Evolutionary conservation across 2,329 filamentous ascomycete species (phyloP).

Genomic region (Chaetomium sp.): DNA sequence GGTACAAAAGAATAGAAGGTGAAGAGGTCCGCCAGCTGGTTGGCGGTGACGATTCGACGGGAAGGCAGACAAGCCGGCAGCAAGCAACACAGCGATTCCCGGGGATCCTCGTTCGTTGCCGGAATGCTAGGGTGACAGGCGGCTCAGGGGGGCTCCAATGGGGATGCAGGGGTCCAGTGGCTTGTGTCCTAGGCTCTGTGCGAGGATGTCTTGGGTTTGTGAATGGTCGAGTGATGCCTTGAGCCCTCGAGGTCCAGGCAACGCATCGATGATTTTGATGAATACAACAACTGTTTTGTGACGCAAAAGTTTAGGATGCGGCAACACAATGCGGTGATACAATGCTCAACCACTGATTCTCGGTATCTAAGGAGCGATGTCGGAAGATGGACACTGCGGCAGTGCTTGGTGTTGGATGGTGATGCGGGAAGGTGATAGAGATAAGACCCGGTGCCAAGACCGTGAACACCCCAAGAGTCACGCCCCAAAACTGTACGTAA

Average conservation of each 20-base stretch:
- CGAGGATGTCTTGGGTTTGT: background rate
- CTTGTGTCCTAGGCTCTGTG: constrained; percentile 17
- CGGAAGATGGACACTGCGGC: constrained; percentile 23
- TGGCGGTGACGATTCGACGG: constrained; percentile 32
- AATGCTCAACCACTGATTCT: background rate
- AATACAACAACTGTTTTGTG: background rate
- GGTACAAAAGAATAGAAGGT: constrained; percentile 5
- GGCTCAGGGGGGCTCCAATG: constrained; percentile 28
- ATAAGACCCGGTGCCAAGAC: background rate
- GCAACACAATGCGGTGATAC: background rate
- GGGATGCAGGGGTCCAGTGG: constrained; percentile 12
- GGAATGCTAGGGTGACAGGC: constrained; percentile 20
- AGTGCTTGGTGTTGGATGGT: background rate
- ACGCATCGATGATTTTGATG: background rate
- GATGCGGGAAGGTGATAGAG: constrained; percentile 14
- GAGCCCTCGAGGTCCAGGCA: constrained; percentile 16
- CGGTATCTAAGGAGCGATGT: constrained; percentile 27
- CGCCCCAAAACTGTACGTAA: constrained; percentile 17
- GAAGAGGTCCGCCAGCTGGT: constrained; percentile 21
- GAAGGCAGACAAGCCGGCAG: constrained; percentile 30
- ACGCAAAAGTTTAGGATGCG: background rate
- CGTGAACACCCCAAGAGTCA: constrained; percentile 2
- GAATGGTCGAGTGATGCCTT: constrained; percentile 13
- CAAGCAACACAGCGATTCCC: constrained; percentile 14
- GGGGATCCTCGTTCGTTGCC: constrained; percentile 20